Evolutionary conservation across 129 eudicot genomes (phyloP).

Genomic region (Artemisia tridentata): DNA sequence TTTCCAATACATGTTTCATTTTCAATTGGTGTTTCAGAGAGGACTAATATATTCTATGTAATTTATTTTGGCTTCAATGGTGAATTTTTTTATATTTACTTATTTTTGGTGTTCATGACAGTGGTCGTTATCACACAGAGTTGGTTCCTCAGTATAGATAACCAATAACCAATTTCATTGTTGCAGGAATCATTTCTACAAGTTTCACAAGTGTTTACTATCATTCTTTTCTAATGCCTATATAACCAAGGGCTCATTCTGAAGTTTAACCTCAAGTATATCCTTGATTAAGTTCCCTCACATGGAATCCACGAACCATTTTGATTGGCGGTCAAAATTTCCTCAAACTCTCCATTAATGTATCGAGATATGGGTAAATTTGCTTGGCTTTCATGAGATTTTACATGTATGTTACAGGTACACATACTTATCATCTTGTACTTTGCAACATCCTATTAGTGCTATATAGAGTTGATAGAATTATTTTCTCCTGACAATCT

Average conservation of each 20-base stretch:
- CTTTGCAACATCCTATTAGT: background rate
- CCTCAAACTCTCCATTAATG: background rate
- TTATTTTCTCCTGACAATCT: background rate
- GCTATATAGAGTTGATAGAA: no score
- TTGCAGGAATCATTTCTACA: background rate
- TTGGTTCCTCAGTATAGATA: background rate
- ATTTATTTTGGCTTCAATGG: no score
- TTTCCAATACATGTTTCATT: background rate
- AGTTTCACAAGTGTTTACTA: background rate
- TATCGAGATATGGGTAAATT: background rate
- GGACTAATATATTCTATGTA: background rate
- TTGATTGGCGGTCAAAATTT: background rate
- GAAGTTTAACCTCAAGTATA: background rate
- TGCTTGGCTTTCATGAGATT: background rate
- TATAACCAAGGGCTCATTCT: no score
- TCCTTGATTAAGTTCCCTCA: background rate
- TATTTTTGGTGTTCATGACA: conserved; percentile 6
- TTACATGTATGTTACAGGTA: background rate
- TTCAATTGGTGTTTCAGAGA: background rate
- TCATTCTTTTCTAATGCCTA: no score
- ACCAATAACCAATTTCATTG: background rate
- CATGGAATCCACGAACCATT: background rate
- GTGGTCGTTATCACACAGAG: conserved; percentile 1
- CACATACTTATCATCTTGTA: background rate
- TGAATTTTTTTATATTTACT: no score